Evolutionary conservation across 441 rosid genomes (phyloP).

Genomic region (Rhodomyrtus psidioides): DNA sequence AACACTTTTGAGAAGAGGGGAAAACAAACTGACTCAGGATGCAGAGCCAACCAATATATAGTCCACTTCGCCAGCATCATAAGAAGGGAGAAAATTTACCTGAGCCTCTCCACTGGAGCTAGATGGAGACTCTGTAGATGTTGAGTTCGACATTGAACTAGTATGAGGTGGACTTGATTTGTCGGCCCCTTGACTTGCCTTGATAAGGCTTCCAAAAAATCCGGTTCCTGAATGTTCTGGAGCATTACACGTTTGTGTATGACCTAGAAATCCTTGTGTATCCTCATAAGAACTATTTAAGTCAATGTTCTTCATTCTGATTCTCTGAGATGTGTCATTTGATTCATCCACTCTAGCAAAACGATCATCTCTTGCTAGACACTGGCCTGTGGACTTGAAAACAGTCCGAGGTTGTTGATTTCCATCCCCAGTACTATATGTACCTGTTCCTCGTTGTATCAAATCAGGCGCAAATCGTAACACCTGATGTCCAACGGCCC

Average conservation of each 20-base stretch:
- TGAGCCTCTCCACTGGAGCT: conserved; percentile 54
- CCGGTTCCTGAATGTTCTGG: conserved; percentile 9
- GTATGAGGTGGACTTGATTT: conserved; percentile 24
- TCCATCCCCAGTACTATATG: conserved; percentile 1
- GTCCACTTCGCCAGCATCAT: not conserved
- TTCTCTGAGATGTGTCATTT: conserved; percentile 13
- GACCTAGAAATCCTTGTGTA: conserved; percentile 22
- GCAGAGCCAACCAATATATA: not conserved
- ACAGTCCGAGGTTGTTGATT: conserved; percentile 5
- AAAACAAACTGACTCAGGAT: not conserved
- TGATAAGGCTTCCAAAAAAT: conserved; percentile 12
- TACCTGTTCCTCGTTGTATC: conserved; percentile 10
- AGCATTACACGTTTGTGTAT: conserved; percentile 8
- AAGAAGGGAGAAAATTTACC: conserved; percentile 20
- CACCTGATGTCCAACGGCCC: conserved; percentile 16
- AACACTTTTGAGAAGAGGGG: not conserved
- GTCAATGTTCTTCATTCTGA: conserved; percentile 31
- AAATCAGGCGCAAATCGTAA: conserved; percentile 17
- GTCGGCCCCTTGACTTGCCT: conserved; percentile 13
- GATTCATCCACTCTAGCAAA: conserved; percentile 13
- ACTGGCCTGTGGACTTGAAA: conserved; percentile 11
- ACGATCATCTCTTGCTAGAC: conserved; percentile 7
- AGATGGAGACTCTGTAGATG: conserved; percentile 38
- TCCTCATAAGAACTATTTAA: conserved; percentile 42
- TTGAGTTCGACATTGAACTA: conserved; percentile 34